A percentile compares a stretch with the other conserved stretches of the same genome.
These are phyloP conservation scores for Dipteronia dyeriana DNA, from an alignment of 345 rosid species.

Conservation along the genomic window DNA sequence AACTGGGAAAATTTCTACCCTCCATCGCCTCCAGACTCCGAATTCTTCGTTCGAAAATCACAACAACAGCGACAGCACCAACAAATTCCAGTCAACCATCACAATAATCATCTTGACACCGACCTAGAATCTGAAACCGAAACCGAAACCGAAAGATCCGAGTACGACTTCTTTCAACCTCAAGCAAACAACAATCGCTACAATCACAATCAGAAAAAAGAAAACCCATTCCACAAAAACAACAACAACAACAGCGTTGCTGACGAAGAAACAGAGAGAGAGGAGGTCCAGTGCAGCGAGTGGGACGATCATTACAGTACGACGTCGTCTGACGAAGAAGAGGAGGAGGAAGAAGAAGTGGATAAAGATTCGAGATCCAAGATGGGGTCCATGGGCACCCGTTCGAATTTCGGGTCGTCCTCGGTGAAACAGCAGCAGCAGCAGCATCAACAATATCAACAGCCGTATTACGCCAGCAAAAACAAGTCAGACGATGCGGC, in stretches of 20 bases:
- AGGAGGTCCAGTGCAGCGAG: conserved; percentile 97
- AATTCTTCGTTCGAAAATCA: conserved; percentile 55
- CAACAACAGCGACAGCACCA: conserved; percentile 28
- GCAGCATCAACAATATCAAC: conserved; percentile 1
- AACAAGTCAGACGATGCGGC: conserved; percentile 52
- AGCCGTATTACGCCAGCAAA: conserved; percentile 12
- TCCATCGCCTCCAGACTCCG: conserved; percentile 96
- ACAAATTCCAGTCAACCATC: conserved; percentile 13
- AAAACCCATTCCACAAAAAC: conserved; percentile 20
- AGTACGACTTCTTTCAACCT: conserved; percentile 55
- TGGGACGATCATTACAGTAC: conserved; percentile 85
- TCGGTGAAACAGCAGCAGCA: conserved; percentile 33
- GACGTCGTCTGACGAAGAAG: conserved; percentile 56
- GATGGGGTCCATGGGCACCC: conserved; percentile 57
- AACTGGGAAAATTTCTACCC: conserved; percentile 96
- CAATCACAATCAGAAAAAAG: conserved; percentile 21
- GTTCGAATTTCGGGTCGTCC: conserved; percentile 63
- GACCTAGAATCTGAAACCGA: conserved; percentile 27
- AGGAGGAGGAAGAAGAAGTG: conserved; percentile 25
- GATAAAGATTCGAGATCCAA: conserved; percentile 69
- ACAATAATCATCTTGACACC: conserved; percentile 24
- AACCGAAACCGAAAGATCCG: conserved; percentile 62
- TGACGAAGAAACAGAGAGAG: conserved; percentile 72
- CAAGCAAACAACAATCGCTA: conserved; percentile 12
- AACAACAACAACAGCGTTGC: conserved; percentile 20